Percentiles rank a stretch among this genome's conserved stretches.
phyloP scores from a whole-genome alignment of 306 rosid genomes.

The Dalbergia oliveri region DNA sequence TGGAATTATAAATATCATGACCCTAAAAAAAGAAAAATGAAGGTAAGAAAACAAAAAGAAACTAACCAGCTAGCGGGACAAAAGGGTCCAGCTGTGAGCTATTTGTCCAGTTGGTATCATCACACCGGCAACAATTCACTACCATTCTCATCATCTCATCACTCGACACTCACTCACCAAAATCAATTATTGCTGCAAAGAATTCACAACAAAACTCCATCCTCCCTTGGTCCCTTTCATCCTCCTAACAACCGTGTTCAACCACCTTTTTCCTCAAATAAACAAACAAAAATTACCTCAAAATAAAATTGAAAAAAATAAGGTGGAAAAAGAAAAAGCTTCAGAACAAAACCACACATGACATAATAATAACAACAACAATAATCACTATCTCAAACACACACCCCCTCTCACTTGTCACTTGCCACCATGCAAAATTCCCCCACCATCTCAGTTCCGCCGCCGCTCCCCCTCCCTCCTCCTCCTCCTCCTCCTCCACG shows the following conservation, averaged over 20 bases:
- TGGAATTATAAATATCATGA: too few species aligned
- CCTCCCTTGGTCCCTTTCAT: conserved; percentile 40
- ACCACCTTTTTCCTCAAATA: conserved; percentile 37
- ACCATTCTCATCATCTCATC: conserved; percentile 22
- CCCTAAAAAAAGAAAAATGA: too few species aligned
- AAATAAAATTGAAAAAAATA: background rate
- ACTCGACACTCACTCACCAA: background rate
- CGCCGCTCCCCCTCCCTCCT: conserved; percentile 12
- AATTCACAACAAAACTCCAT: conserved; percentile 34
- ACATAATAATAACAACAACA: background rate
- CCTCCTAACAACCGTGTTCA: conserved; percentile 47
- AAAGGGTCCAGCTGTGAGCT: conserved; percentile 40
- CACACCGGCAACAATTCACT: background rate
- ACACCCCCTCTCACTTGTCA: background rate
- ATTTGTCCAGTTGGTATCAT: conserved; percentile 28
- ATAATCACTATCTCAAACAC: background rate
- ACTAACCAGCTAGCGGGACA: background rate
- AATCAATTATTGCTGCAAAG: conserved; percentile 48
- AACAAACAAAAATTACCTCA: background rate
- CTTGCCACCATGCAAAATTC: conserved; percentile 57
- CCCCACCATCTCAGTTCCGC: conserved; percentile 42
- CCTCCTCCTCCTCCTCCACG: conserved; percentile 30
- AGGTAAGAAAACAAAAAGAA: background rate
- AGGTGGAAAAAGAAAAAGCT: background rate
- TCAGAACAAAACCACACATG: conserved; percentile 9